These are phyloP conservation scores for Penicillium antarcticum DNA, from an alignment of 495 filamentous ascomycete species.

Conservation along the genomic window DNA sequence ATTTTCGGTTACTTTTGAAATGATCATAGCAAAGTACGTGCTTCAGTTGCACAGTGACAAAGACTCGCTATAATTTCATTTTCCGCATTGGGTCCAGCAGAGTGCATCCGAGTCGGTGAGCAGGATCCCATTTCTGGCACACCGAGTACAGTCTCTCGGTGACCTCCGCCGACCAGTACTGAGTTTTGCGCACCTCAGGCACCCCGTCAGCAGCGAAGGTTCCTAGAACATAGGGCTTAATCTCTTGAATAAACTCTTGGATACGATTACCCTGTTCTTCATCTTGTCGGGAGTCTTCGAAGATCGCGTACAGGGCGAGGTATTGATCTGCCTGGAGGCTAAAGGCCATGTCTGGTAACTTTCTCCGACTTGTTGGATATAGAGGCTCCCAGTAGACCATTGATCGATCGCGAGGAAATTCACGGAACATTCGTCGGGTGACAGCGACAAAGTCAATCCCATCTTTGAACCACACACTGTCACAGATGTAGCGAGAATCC, in stretches of 20 bases:
- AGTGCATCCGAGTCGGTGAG: no score
- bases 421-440: background rate
- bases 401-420: background rate
- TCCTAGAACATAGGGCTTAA: background rate
- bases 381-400: background rate
- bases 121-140: no score
- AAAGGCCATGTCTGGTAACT: background rate
- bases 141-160: no score
- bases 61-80: no score
- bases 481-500: no score
- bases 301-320: background rate
- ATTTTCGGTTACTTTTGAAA: no score
- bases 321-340: background rate
- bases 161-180: no score
- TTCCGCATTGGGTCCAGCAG: no score
- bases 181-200: no score
- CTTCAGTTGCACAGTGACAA: no score
- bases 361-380: background rate
- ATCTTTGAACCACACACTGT: background rate
- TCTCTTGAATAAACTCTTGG: background rate
- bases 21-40: no score
- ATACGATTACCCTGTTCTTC: background rate
- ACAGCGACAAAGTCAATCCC: background rate
- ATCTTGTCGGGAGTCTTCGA: background rate
- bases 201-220: background rate